Percentiles rank a stretch among this genome's conserved stretches.
phyloP scores from a whole-genome alignment of 2,329 filamentous ascomycete genomes.

The Colletotrichum echinochloae region DNA sequence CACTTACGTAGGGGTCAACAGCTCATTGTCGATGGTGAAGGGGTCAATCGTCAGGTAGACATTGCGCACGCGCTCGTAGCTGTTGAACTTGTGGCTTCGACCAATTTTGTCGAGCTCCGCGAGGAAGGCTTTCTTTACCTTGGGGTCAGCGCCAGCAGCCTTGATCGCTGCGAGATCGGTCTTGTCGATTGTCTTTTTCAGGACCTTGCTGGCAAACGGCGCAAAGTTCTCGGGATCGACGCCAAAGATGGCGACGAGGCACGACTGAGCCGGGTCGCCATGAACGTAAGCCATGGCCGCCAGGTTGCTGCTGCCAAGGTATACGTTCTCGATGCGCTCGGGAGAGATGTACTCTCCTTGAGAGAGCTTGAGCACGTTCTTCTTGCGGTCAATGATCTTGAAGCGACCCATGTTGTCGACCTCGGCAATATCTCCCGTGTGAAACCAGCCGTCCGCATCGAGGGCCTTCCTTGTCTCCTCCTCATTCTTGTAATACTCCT shows the following conservation, averaged over 20 bases:
- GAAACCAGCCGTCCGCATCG: slow-evolving; percentile 94
- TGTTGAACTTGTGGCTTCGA: slow-evolving; percentile 89
- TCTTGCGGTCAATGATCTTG: slow-evolving; percentile 94
- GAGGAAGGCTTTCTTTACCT: slow-evolving; percentile 79
- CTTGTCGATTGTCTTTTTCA: slow-evolving; percentile 73
- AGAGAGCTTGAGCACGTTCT: slow-evolving; percentile 98
- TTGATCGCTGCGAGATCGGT: slow-evolving; percentile 76
- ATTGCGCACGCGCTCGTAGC: slow-evolving; percentile 85
- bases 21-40: slow-evolving; percentile 92
- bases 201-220: slow-evolving; percentile 79
- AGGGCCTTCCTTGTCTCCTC: slow-evolving; percentile 88
- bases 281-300: slow-evolving; percentile 89
- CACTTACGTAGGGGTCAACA: slow-evolving; percentile 88
- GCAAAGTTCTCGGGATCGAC: slow-evolving; percentile 88
- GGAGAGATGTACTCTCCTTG: slow-evolving; percentile 99
- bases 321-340: slow-evolving; percentile 96
- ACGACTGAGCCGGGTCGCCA: slow-evolving; percentile 85
- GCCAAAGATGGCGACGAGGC: slow-evolving; percentile 87
- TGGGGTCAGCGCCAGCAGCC: slow-evolving; percentile 74
- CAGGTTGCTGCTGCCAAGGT: slow-evolving; percentile 82
- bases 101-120: slow-evolving; percentile 83
- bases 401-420: slow-evolving; percentile 89
- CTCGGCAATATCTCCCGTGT: slow-evolving; percentile 90
- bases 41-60: slow-evolving; percentile 84
- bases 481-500: slow-evolving; percentile 89